Percentiles rank a stretch among this genome's conserved stretches.
Evolutionary conservation across 345 rosid species (phyloP).

Genomic region (Ricinus communis): DNA sequence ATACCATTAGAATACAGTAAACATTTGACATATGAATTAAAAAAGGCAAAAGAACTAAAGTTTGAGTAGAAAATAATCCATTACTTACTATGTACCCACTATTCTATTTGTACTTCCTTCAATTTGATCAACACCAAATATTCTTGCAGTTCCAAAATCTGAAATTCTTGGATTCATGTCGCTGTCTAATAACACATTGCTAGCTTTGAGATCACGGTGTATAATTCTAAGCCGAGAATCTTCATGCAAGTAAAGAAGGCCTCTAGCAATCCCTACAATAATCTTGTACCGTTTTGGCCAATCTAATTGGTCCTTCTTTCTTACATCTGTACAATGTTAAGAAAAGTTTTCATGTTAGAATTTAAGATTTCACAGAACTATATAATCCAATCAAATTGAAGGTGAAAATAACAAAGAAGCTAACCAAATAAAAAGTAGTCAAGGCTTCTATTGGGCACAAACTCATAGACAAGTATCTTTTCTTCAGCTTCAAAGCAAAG

Average conservation of each 20-base stretch:
- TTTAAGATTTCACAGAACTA: not conserved
- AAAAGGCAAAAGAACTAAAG: not conserved
- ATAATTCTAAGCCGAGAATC: conserved; percentile 12
- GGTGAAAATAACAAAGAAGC: not conserved
- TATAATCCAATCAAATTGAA: not conserved
- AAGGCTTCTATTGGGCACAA: conserved; percentile 17
- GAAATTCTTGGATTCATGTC: conserved; percentile 14
- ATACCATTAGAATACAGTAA: too few species aligned
- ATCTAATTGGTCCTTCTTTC: conserved; percentile 1
- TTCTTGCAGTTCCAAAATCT: conserved; percentile 8
- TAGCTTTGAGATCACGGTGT: conserved; percentile 11
- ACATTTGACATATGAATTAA: too few species aligned
- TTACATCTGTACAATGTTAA: not conserved
- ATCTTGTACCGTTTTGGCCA: conserved; percentile 11
- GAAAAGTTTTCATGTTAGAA: not conserved
- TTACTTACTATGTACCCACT: conserved; percentile 18
- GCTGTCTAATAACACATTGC: conserved; percentile 2
- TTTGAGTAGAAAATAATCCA: not conserved
- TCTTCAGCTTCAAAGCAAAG: conserved; percentile 14
- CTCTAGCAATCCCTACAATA: not conserved
- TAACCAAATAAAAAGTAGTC: conserved; percentile 16
- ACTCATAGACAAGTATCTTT: conserved; percentile 16
- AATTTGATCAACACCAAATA: conserved; percentile 2
- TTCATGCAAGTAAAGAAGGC: conserved; percentile 14
- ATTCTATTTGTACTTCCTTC: conserved; percentile 12